These are phyloP conservation scores for Microthyrium microscopicum DNA, from an alignment of 2,329 filamentous ascomycete species.

Conservation along the genomic window DNA sequence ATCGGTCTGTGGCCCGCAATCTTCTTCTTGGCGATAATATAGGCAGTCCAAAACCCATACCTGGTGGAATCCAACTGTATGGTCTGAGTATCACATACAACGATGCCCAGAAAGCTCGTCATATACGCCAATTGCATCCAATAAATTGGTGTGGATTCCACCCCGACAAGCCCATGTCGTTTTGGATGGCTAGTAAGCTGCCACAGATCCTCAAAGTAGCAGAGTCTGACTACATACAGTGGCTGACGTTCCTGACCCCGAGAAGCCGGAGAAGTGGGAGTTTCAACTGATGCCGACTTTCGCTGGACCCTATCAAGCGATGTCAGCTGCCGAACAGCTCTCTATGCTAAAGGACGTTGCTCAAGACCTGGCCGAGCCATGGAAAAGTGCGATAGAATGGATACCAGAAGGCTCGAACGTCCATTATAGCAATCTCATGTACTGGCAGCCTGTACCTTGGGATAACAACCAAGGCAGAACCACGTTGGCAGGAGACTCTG, in stretches of 20 bases:
- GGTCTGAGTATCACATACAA: slow-evolving; percentile 8
- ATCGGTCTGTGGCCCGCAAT: slow-evolving; percentile 12
- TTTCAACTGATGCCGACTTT: slow-evolving; percentile 20
- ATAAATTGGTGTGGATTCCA: slow-evolving; percentile 18
- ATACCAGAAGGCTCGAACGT: slow-evolving; percentile 17
- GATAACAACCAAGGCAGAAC: slow-evolving; percentile 18
- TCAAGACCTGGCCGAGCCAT: slow-evolving; percentile 18
- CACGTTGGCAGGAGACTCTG: slow-evolving; percentile 22
- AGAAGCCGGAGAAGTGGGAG: slow-evolving; percentile 19
- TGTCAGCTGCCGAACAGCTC: slow-evolving; percentile 15
- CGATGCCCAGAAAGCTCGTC: slow-evolving; percentile 9
- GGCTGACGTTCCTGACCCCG: slow-evolving; percentile 17
- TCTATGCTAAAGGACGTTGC: slow-evolving; percentile 15
- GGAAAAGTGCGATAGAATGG: slow-evolving; percentile 18
- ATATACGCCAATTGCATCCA: slow-evolving; percentile 13
- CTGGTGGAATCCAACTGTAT: too few species aligned
- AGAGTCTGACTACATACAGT: slow-evolving; percentile 11
- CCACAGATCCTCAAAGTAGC: slow-evolving; percentile 12
- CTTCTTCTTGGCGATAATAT: slow-evolving; percentile 2
- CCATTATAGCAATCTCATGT: slow-evolving; percentile 17
- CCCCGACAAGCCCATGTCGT: slow-evolving; percentile 14
- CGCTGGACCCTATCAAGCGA: slow-evolving; percentile 14
- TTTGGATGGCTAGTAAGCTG: slow-evolving; percentile 9
- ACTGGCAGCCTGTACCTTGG: slow-evolving; percentile 20
- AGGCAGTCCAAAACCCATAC: slow-evolving; percentile 1